Conservation (phyloP, 139 green algal genomes). For the Chlorella sorokiniana region DNA sequence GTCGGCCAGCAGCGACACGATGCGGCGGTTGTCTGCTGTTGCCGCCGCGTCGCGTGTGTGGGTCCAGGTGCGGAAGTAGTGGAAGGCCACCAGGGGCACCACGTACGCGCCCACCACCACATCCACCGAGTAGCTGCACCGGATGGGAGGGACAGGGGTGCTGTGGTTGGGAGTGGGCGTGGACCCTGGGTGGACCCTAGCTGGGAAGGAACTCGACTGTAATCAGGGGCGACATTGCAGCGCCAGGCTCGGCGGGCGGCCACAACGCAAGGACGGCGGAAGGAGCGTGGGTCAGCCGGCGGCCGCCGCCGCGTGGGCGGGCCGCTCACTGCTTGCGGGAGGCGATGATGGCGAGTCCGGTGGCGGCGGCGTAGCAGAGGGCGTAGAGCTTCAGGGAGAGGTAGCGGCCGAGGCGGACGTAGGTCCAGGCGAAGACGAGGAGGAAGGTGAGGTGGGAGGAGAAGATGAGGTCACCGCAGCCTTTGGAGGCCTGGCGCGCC, state of each 20-base stretch:
- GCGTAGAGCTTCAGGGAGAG: constrained; percentile 58
- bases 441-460: constrained; percentile 84
- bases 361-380: constrained; percentile 45
- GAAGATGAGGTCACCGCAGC: constrained; percentile 94
- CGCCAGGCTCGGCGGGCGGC: neutral
- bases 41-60: constrained; percentile 47
- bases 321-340: constrained; percentile 84
- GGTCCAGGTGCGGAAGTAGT: constrained; percentile 71
- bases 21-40: constrained; percentile 7
- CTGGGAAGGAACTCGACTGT: neutral
- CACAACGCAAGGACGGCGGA: neutral
- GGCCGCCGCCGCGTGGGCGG: no score
- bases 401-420: constrained; percentile 72
- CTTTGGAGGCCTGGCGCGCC: constrained; percentile 61
- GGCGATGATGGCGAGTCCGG: constrained; percentile 80
- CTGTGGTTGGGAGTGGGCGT: neutral
- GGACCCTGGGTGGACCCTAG: neutral
- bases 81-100: constrained; percentile 84
- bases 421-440: constrained; percentile 73
- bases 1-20: neutral
- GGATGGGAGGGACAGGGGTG: neutral
- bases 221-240: neutral
- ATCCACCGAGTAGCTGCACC: constrained; percentile 13
- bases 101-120: constrained; percentile 58
- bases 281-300: no score